Conservation (phyloP, 1,139 yeast species). For the Hansenula anomala region DNA sequence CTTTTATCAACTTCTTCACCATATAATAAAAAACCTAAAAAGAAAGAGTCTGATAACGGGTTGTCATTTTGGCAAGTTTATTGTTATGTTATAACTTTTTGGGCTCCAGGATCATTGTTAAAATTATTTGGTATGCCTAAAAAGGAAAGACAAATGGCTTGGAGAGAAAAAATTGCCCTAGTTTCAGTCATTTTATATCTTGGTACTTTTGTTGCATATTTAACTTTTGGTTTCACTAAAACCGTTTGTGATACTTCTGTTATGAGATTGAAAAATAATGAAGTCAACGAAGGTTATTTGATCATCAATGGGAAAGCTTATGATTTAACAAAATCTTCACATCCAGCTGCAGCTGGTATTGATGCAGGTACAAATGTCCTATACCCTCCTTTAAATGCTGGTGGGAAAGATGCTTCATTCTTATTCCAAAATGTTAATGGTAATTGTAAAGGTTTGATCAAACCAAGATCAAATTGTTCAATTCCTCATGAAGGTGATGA, state of each 20-base stretch:
- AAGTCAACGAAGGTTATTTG: conserved; percentile 55
- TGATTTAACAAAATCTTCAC: conserved; percentile 63
- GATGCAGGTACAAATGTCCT: conserved; percentile 61
- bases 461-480: conserved; percentile 63
- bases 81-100: conserved; percentile 76
- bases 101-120: conserved; percentile 83
- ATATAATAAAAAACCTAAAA: conserved; percentile 6
- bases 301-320: conserved; percentile 81
- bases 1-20: conserved; percentile 1
- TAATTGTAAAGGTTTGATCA: conserved; percentile 76
- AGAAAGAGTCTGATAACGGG: conserved; percentile 19
- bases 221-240: conserved; percentile 88
- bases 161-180: conserved; percentile 94
- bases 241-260: conserved; percentile 65
- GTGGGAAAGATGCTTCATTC: conserved; percentile 85
- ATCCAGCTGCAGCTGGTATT: conserved; percentile 80
- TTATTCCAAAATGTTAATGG: conserved; percentile 95
- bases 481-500: conserved; percentile 63
- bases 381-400: conserved; percentile 84
- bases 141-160: conserved; percentile 83
- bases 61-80: conserved; percentile 76
- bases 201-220: conserved; percentile 77
- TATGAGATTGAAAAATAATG: conserved; percentile 51
- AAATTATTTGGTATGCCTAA: conserved; percentile 72
- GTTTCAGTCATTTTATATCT: conserved; percentile 67